Base-by-base conservation (phyloP, 352 stramenopile genomes). In the Hyaloperonospora brassicae region DNA sequence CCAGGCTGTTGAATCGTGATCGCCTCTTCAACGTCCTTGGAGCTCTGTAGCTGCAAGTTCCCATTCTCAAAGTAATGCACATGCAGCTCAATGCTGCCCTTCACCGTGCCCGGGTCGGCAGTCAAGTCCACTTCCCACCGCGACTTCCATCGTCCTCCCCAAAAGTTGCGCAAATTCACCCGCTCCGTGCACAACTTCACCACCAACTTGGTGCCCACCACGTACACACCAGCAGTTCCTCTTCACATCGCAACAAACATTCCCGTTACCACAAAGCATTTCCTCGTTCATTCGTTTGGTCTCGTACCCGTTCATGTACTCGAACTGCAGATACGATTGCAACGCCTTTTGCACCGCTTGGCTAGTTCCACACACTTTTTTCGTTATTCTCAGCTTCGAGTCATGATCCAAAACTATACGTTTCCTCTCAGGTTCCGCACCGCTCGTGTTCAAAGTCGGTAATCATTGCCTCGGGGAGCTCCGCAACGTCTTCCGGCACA, bases 51-150 rank as follows among this genome's bases (percentile, higher is more conserved):
- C 72, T 97, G 90, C 44, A 98, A 68, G 60, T 98, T 98, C 30
- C 91, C 93, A 68, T 98, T 96, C 74, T 98, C 93, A 75, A 97
- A 98, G 72, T 97, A 97, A 69, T 98, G 93, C 25, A 93, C 89
- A 53, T 90, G 86, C 36, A 97, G 64, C 49, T 83, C 59, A 50
- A 96, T 89, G 22, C 51, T 75, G 49, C 87, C 86, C 24, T 64
- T 65, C 10, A 88, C 53, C 2, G 45, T 57, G 17, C 76, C 41
- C 0, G 71, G 17, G 17, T 17, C 17, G 17, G 17, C 17, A 17
- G 17, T 17, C 53, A 89, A 49, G 25, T 87, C 76, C 48, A 88
- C 59, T n/a, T 86, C 69, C 81, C 81, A 93, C 7, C 66, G 74
- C n/a, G 75, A 88, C 44, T 87, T 85, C 83, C 83, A 93, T 22